These are phyloP conservation scores for Triangularia setosa DNA, from an alignment of 2,329 filamentous ascomycete species.

Conservation along the genomic window DNA sequence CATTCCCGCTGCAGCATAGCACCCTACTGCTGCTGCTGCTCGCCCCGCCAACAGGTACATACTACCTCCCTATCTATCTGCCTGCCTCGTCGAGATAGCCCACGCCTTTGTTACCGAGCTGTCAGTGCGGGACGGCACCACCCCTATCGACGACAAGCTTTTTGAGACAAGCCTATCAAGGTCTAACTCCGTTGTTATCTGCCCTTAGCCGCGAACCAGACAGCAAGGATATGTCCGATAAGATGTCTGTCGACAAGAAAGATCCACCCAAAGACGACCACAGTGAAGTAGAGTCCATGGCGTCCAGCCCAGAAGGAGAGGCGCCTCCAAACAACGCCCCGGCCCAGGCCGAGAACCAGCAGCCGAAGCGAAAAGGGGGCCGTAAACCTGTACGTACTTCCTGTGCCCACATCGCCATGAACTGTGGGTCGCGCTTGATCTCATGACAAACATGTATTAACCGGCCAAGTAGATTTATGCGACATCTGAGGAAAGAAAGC, in stretches of 20 bases:
- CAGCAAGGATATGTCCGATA: conserved; percentile 57
- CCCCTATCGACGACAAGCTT: conserved; percentile 1
- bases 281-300: conserved; percentile 55
- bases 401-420: background rate
- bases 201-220: conserved; percentile 3
- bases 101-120: background rate
- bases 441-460: conserved; percentile 16
- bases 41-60: background rate
- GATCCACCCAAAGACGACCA: conserved; percentile 50
- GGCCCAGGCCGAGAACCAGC: conserved; percentile 50
- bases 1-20: conserved; percentile 1
- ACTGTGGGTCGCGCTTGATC: background rate
- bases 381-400: conserved; percentile 77
- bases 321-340: conserved; percentile 33
- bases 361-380: conserved; percentile 93
- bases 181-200: conserved; percentile 1
- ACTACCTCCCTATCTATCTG: background rate
- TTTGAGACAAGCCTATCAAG: background rate
- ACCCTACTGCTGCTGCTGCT: background rate
- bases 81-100: background rate
- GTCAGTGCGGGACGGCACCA: conserved; percentile 1
- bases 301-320: conserved; percentile 58
- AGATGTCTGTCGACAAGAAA: conserved; percentile 64
- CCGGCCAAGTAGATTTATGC: conserved; percentile 74
- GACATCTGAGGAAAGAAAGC: conserved; percentile 96